Percentiles rank a stretch among this genome's conserved stretches.
These are phyloP conservation scores for Verbena officinalis DNA, from an alignment of 257 asterid genomes.

Conservation along the genomic window DNA sequence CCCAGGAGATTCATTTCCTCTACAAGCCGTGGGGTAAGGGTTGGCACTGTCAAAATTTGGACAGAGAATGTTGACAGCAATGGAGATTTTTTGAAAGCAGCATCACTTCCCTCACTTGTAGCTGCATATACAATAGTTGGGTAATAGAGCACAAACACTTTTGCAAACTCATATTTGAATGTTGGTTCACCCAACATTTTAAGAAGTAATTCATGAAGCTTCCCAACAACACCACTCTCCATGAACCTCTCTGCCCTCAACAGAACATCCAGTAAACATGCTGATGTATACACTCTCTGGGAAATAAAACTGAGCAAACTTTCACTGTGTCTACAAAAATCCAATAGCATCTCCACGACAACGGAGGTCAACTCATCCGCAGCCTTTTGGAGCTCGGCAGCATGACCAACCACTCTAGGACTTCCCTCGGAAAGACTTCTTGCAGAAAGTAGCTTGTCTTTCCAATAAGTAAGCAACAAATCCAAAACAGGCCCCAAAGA, in stretches of 20 bases:
- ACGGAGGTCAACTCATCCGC: constrained; percentile 72
- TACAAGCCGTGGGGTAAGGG: constrained; percentile 87
- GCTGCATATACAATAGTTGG: constrained; percentile 67
- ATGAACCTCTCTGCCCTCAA: constrained; percentile 77
- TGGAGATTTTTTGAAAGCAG: constrained; percentile 54
- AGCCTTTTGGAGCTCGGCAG: constrained; percentile 41
- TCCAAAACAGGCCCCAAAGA: constrained; percentile 84
- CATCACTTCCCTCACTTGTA: constrained; percentile 57
- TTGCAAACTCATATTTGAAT: constrained; percentile 91
- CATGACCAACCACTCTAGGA: constrained; percentile 41
- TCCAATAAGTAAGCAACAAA: constrained; percentile 70
- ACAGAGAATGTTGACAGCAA: constrained; percentile 85
- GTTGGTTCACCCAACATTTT: constrained; percentile 89
- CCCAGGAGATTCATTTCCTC: constrained; percentile 88
- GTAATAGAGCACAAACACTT: constrained; percentile 79
- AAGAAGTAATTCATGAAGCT: constrained; percentile 84
- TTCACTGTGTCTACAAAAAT: constrained; percentile 78
- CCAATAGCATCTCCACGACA: constrained; percentile 80
- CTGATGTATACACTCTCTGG: constrained; percentile 61
- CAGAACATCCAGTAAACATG: constrained; percentile 74
- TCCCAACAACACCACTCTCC: constrained; percentile 46
- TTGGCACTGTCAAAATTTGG: constrained; percentile 90
- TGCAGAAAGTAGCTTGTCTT: constrained; percentile 47
- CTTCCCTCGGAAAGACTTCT: constrained; percentile 43
- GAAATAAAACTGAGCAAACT: constrained; percentile 93